Conservation (phyloP, 106 monocot species). For the Dendrobium officinale region DNA sequence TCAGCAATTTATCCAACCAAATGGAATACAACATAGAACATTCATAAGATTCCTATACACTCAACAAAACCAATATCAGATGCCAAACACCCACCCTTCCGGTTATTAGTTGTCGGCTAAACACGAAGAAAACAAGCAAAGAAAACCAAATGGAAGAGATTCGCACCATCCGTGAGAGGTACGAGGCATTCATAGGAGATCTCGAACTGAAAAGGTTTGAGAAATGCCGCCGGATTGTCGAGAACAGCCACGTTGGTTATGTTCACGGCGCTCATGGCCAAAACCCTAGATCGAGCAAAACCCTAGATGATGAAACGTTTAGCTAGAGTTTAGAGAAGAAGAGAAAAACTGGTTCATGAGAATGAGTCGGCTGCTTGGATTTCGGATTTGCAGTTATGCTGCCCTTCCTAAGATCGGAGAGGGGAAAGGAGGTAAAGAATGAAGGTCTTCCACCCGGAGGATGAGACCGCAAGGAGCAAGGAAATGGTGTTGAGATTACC, state of each 20-base stretch:
- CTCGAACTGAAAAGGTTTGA: conserved; percentile 96
- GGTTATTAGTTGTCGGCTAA: background rate
- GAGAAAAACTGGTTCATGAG: too few relatives aligned
- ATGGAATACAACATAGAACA: too few relatives aligned
- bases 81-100: too few relatives aligned
- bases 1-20: too few relatives aligned
- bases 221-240: conserved; percentile 88
- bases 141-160: background rate
- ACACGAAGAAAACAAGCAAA: background rate
- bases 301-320: conserved; percentile 16
- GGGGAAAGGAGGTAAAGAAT: too few relatives aligned
- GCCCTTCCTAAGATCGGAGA: too few relatives aligned
- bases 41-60: too few relatives aligned
- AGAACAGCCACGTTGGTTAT: conserved; percentile 95
- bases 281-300: conserved; percentile 16
- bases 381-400: too few relatives aligned
- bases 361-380: background rate
- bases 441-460: too few relatives aligned
- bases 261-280: conserved; percentile 92
- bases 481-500: too few relatives aligned
- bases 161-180: conserved; percentile 78
- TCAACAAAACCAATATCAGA: too few relatives aligned
- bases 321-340: background rate
- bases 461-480: too few relatives aligned
- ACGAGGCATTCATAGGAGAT: conserved; percentile 98